Evolutionary conservation across 2,329 filamentous ascomycete genomes (phyloP), one percentile per base, ranked within the genome.

Genomic region (Aureobasidium sp.): DNA sequence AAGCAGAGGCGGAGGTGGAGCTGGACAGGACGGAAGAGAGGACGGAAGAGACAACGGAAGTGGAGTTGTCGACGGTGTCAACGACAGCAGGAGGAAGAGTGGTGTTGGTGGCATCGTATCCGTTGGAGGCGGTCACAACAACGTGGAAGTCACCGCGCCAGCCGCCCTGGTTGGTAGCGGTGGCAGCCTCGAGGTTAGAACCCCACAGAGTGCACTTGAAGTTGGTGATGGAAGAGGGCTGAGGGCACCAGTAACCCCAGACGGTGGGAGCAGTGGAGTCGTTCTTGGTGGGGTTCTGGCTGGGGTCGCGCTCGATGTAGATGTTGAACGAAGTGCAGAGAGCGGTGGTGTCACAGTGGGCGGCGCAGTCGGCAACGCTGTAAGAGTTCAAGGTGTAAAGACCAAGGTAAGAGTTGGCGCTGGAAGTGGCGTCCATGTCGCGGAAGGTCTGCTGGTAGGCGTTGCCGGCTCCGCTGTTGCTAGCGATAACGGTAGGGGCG

Each of bases 161-260:
- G n/a, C 51, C 60, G 23, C 64, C 62, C 21, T 46, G 42, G 47
- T 65, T 65, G 47, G 51, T 63, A 33, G 60, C 63, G n/a, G 55
- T 50, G 13, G 55, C 9, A 37, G 40, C 46, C 13, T 65, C 62
- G 50, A 70, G 64, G 43, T 64, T 64, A 38, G 65, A 65, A 23
- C 67, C 67, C 68, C 68, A 70, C 21, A 70, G 63, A 10, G 68
- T 67, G 62, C 69, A 70, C 63, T 69, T 69, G 65, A 64, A 70
- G 66, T 69, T 70, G 57, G 69, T 69, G 51, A 69, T 67, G 33
- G 63, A 64, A 5, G 65, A 50, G 10, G 67, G 68, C 35, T 64
- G 61, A 33, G 67, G 64, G 63, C 68, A 70, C 50, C 51, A 64
- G 60, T 62, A 64, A 23, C 64, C 63, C 59, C 62, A 63, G 42